Conservation (phyloP, 768 basidiomycete genomes). For the Termitomyces sp. region DNA sequence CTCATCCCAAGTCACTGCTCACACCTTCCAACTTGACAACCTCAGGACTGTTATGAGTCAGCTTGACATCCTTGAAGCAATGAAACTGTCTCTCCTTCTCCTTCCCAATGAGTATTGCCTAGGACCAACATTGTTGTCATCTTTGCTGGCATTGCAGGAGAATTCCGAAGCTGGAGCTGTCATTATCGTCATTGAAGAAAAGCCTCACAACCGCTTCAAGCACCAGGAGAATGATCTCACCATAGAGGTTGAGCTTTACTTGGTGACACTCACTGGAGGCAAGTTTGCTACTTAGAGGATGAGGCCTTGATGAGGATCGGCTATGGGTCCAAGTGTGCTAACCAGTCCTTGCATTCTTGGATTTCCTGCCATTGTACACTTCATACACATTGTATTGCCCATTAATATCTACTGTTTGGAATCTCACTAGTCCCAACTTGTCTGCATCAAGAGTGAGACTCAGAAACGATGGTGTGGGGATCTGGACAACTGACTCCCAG, state of each 20-base stretch:
- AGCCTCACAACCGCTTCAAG: constrained; percentile 84
- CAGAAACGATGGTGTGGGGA: background rate
- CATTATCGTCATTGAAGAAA: constrained; percentile 91
- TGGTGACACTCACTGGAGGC: constrained; percentile 91
- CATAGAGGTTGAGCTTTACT: constrained; percentile 83
- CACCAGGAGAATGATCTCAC: constrained; percentile 87
- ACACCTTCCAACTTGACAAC: too few relatives aligned
- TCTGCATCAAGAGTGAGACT: constrained; percentile 28
- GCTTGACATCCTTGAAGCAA: too few relatives aligned
- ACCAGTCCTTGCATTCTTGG: constrained; percentile 57
- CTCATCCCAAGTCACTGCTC: too few relatives aligned
- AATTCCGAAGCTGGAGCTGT: constrained; percentile 90
- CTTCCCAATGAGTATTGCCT: too few relatives aligned
- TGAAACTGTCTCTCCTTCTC: too few relatives aligned
- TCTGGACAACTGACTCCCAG: constrained; percentile 59
- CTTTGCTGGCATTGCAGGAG: too few relatives aligned
- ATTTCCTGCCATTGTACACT: constrained; percentile 29
- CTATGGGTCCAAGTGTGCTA: constrained; percentile 95
- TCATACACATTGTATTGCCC: constrained; percentile 31
- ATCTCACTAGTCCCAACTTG: constrained; percentile 42
- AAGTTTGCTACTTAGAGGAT: constrained; percentile 90
- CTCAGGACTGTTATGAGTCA: too few relatives aligned
- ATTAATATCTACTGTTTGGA: constrained; percentile 34
- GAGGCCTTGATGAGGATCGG: constrained; percentile 89
- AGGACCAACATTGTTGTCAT: too few relatives aligned